These are phyloP conservation scores for Xenoacremonium recifei DNA, from an alignment of 2,329 filamentous ascomycete species.

Conservation along the genomic window DNA sequence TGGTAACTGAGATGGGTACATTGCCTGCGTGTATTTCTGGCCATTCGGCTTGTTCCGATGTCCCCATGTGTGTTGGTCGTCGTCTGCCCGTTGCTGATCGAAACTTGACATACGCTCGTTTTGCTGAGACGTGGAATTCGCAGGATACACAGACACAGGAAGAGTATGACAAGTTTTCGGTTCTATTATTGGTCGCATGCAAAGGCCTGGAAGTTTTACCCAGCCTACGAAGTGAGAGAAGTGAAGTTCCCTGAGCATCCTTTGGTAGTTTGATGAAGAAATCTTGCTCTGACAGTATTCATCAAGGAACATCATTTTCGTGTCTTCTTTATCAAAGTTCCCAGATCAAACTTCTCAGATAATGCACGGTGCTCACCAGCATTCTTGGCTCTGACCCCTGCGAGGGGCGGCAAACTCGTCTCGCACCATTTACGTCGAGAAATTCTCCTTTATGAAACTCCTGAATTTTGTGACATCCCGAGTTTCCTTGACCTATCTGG, in stretches of 20 bases:
- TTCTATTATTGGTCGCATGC: conserved; percentile 8
- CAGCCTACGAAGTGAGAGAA: no score
- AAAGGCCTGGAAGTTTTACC: conserved; percentile 4
- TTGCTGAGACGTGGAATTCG: conserved; percentile 3
- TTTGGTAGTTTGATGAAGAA: no score
- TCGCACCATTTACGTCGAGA: no score
- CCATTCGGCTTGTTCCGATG: background rate
- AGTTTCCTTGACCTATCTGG: background rate
- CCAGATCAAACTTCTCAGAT: background rate
- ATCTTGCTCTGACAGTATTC: background rate
- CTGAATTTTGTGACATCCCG: background rate
- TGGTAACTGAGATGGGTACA: conserved; percentile 3
- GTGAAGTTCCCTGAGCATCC: no score
- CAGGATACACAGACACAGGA: background rate
- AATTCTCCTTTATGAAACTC: no score
- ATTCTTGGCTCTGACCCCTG: no score
- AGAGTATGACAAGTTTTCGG: conserved; percentile 3
- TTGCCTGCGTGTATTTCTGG: conserved; percentile 3
- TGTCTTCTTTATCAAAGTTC: background rate
- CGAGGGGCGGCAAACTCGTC: no score
- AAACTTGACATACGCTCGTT: conserved; percentile 3
- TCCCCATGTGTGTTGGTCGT: no score
- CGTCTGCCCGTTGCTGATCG: background rate
- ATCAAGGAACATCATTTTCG: background rate
- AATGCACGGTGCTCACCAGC: no score